phyloP scores from a whole-genome alignment of 805 yeast genomes.

The Wickerhamomyces chaumierensis region DNA sequence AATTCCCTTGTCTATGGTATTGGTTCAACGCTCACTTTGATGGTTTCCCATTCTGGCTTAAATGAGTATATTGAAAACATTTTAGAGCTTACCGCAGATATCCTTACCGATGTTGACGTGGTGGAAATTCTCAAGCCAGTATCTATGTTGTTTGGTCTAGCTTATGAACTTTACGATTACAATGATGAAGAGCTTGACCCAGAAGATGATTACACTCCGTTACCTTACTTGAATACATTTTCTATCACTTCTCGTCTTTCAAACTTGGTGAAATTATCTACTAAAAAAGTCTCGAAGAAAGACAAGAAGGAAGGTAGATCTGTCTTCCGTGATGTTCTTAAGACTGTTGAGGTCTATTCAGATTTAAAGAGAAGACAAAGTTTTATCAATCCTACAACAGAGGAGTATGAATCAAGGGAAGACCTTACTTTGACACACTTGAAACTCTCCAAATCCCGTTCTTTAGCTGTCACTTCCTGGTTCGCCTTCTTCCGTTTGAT shows the following conservation, averaged over 20 bases:
- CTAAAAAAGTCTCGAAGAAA: slow-evolving; percentile 48
- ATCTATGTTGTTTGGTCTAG: slow-evolving; percentile 16
- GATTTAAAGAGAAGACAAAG: slow-evolving; percentile 23
- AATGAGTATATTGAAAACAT: slow-evolving; percentile 14
- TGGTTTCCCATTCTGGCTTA: slow-evolving; percentile 5
- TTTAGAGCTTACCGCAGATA: slow-evolving; percentile 11
- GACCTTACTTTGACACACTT: slow-evolving; percentile 15
- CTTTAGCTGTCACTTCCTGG: slow-evolving; percentile 19
- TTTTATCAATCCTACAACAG: slow-evolving; percentile 11
- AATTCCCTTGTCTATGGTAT: slow-evolving; percentile 15
- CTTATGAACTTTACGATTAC: slow-evolving; percentile 17
- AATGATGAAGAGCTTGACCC: slow-evolving; percentile 30
- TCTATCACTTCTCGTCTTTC: slow-evolving; percentile 30
- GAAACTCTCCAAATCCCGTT: slow-evolving; percentile 17
- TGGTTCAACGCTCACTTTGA: slow-evolving; percentile 15
- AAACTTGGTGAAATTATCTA: slow-evolving; percentile 36
- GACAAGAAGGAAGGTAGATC: slow-evolving; percentile 52
- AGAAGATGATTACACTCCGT: slow-evolving; percentile 26
- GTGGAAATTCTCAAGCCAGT: slow-evolving; percentile 14
- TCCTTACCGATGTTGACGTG: slow-evolving; percentile 10
- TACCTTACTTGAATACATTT: slow-evolving; percentile 45
- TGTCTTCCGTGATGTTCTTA: slow-evolving; percentile 45
- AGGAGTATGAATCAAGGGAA: slow-evolving; percentile 5
- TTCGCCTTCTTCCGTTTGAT: slow-evolving; percentile 18
- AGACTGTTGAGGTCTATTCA: slow-evolving; percentile 32